Evolutionary conservation across 2,329 filamentous ascomycete species (phyloP), one percentile per base, ranked within the genome.

Genomic region (Pyrenophora teres): DNA sequence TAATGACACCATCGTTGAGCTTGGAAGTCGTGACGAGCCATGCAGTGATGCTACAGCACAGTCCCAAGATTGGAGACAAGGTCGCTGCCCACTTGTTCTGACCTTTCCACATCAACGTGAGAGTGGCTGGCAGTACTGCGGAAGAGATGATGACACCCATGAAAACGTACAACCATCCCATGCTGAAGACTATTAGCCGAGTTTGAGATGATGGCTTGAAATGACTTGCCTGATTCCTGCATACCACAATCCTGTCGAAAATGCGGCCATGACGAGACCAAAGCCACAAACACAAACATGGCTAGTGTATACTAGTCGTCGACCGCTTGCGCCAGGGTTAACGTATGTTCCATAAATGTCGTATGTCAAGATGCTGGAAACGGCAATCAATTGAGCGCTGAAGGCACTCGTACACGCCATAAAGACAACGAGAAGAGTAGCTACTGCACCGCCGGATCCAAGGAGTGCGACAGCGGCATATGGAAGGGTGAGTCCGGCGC

Each of bases 71-170:
- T 0, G 89, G 89, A 8, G 0, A 85, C 83, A 42, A 86, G 0
- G 84, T 83, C 0, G 89, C 89, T 0, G 89, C 88, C 73, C 85
- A 85, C 76, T 83, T 85, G 66, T 90, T 90, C 71, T 95, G 91
- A 0, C 87, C 84, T 40, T 83, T 83, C 90, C 91, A 96, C 51
- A 92, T 79, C 0, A 96, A 80, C 0, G 90, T 89, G 56, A 96
- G 77, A 0, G 90, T 87, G 0, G 90, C 89, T 0, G 92, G 92
- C 8, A 96, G 81, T 1, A 95, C 90, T 1, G 90, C 92, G 0
- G 88, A 85, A 0, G 88, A 92, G 65, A 96, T 94, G 63, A 96
- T 90, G 40, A 92, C 88, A 4, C 92, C 92, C 92, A 96, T 96
- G 69, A 96, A 83, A 1, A 96, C 78, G 68, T 94, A 95, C 1